Conservation (phyloP, 768 basidiomycete genomes). For the Suillus cothurnatus region DNA sequence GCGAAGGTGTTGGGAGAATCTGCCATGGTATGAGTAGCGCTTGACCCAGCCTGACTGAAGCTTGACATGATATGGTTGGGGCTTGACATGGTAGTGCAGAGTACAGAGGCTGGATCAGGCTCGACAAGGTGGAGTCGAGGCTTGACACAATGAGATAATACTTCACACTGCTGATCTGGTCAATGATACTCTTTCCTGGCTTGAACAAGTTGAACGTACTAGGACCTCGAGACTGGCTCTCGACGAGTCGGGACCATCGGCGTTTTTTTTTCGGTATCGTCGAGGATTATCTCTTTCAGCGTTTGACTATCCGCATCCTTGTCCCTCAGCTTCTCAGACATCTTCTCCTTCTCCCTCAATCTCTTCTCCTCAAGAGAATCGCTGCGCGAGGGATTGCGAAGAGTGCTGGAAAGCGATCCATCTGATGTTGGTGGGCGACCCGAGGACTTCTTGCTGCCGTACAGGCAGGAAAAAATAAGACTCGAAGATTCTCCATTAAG, state of each 20-base stretch:
- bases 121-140: too few species aligned
- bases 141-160: too few species aligned
- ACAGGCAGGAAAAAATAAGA: conserved; percentile 53
- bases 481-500: conserved; percentile 46
- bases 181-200: conserved; percentile 73
- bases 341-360: conserved; percentile 27
- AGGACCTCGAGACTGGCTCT: conserved; percentile 22
- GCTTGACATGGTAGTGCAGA: too few species aligned
- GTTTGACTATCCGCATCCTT: conserved; percentile 24
- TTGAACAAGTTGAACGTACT: conserved; percentile 53
- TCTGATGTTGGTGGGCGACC: conserved; percentile 45
- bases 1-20: too few species aligned
- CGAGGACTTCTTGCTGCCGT: conserved; percentile 46
- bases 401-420: conserved; percentile 29
- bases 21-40: too few species aligned
- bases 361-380: conserved; percentile 24
- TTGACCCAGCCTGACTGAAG: too few species aligned
- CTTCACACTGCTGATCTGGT: conserved; percentile 95
- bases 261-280: neutral
- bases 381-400: conserved; percentile 25
- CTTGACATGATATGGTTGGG: too few species aligned
- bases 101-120: too few species aligned
- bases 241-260: neutral
- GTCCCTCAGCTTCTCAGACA: conserved; percentile 16
- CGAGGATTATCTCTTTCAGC: conserved; percentile 14